Evolutionary conservation across 345 rosid genomes (phyloP).

Genomic region (Rhodamnia argentea): DNA sequence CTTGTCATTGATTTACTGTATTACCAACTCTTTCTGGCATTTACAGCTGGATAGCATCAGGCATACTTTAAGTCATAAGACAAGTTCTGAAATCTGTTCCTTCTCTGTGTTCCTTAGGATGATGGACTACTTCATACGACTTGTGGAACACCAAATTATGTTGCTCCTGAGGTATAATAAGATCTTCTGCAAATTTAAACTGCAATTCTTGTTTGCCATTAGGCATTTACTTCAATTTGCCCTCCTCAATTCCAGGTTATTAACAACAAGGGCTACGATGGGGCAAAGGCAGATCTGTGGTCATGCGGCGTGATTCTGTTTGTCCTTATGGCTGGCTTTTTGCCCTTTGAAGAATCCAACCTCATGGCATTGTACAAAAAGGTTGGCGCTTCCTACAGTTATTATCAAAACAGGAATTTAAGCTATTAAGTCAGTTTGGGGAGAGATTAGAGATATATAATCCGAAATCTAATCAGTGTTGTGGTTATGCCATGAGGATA

Average conservation of each 20-base stretch:
- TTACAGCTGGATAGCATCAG: not conserved
- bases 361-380: conserved; percentile 70
- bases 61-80: not conserved
- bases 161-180: conserved; percentile 85
- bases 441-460: not conserved
- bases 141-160: conserved; percentile 99
- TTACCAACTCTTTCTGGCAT: not conserved
- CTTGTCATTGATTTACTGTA: not conserved
- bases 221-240: not conserved
- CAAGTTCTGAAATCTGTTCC: not conserved
- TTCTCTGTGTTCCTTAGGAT: conserved; percentile 31
- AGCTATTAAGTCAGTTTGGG: not conserved
- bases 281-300: conserved; percentile 97
- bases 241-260: conserved; percentile 46
- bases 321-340: conserved; percentile 95
- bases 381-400: conserved; percentile 21
- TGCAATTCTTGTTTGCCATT: not conserved
- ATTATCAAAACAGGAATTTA: not conserved
- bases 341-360: conserved; percentile 93
- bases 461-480: not conserved
- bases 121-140: conserved; percentile 98
- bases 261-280: conserved; percentile 94
- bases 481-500: not conserved
- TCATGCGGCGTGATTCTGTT: conserved; percentile 97
- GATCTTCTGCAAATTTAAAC: not conserved